Evolutionary conservation across 2,329 filamentous ascomycete genomes (phyloP).

Genomic region (Aplosporella prunicola): DNA sequence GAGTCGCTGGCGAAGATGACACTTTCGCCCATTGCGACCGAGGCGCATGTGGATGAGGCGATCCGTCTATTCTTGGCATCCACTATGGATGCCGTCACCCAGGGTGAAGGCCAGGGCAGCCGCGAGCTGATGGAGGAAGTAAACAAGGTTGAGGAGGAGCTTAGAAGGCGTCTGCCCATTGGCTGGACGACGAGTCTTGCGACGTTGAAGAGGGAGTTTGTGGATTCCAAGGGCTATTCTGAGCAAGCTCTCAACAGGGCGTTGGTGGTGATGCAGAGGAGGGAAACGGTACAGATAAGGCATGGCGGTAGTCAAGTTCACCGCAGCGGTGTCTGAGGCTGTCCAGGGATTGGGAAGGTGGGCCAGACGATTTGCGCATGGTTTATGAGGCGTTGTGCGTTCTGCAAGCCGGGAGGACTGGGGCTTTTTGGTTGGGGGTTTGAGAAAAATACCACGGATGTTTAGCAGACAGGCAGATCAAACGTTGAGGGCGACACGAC

Average conservation of each 20-base stretch:
- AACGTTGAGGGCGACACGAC: no score
- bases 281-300: constrained; percentile 76
- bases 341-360: no score
- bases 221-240: constrained; percentile 80
- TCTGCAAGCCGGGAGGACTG: no score
- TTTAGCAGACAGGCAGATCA: no score
- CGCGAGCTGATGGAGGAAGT: constrained; percentile 89
- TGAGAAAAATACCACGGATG: no score
- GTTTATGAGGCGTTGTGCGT: no score
- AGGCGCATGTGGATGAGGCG: constrained; percentile 90
- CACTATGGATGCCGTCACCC: constrained; percentile 95
- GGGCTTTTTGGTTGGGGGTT: no score
- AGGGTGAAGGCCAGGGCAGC: constrained; percentile 68
- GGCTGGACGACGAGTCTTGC: constrained; percentile 91
- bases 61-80: constrained; percentile 93
- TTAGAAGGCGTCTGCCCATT: constrained; percentile 78
- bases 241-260: constrained; percentile 80
- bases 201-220: constrained; percentile 80
- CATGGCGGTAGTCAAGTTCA: constrained; percentile 69
- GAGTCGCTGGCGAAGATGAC: constrained; percentile 90
- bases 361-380: no score
- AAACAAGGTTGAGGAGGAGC: constrained; percentile 75
- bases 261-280: constrained; percentile 73
- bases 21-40: constrained; percentile 75
- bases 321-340: constrained; percentile 57